Conservation (phyloP, 2,329 filamentous ascomycete species). For the Ascochyta koolunga region DNA sequence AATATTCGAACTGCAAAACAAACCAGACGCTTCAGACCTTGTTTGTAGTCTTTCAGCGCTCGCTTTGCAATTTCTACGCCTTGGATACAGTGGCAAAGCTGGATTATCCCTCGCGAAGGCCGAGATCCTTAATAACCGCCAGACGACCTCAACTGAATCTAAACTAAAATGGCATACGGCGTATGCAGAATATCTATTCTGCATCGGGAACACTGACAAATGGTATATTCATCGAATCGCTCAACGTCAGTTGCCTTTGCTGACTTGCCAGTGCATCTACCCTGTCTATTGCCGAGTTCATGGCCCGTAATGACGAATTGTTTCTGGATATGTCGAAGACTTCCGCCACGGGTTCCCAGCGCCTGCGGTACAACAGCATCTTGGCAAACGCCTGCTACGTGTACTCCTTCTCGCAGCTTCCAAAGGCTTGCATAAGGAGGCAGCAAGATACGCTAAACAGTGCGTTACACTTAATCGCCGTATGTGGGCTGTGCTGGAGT, state of each 20-base stretch:
- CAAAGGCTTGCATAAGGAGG: conserved; percentile 53
- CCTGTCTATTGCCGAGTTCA: conserved; percentile 36
- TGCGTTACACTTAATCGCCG: conserved; percentile 57
- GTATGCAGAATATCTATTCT: conserved; percentile 75
- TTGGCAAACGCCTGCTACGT: conserved; percentile 67
- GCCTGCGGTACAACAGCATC: conserved; percentile 56
- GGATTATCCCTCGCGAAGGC: conserved; percentile 64
- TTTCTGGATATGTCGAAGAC: conserved; percentile 41
- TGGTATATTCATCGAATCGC: conserved; percentile 46
- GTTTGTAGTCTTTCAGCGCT: conserved; percentile 55
- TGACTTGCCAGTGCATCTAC: conserved; percentile 35
- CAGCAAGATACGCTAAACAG: conserved; percentile 56
- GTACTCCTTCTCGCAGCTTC: conserved; percentile 70
- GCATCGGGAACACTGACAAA: conserved; percentile 68
- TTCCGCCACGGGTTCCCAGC: conserved; percentile 40
- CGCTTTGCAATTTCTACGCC: conserved; percentile 61
- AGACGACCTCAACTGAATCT: conserved; percentile 52
- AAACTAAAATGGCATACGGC: conserved; percentile 69
- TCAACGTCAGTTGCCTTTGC: not conserved
- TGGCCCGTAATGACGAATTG: conserved; percentile 35
- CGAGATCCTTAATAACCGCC: conserved; percentile 55
- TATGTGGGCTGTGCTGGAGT: conserved; percentile 59
- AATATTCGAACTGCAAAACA: conserved; percentile 54
- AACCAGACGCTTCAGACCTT: conserved; percentile 46
- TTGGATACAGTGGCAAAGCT: conserved; percentile 67